Evolutionary conservation across 192 early-diverging fungal genomes (phyloP), one percentile per base, ranked within the genome.

Genomic region (Backusella morwellensis): DNA sequence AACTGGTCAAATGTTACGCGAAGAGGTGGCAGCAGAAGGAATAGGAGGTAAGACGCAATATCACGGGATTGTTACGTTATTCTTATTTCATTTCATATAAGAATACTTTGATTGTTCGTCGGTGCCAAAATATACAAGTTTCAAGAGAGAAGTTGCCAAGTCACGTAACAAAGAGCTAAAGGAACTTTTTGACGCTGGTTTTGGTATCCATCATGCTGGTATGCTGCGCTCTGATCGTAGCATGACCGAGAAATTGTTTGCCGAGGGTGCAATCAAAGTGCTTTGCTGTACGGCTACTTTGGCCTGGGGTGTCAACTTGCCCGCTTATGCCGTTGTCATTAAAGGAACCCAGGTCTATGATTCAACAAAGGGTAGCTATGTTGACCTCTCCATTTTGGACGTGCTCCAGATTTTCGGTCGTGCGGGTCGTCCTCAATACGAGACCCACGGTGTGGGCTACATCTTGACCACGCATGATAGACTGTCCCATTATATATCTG

Each of bases 361-460:
- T 72, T 86, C 97, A 26, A 90, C 97, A 68, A 98, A 96, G 83
- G 97, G 98, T 75, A 87, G 89, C 14, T 99, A 96, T 84, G 91
- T 95, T 3, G 98, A 99, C 77, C 86, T 99, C 34, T 97, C 97
- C 0, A 95, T 98, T 78, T 84, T 99, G 67, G 98, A 99, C 82
- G 98, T 99, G n/a, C 86, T 99, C 76, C 98, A 99, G 86, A 99
- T 99, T 74, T 99, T 99, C 82, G 98, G 97, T 76, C 93, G 98
- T 81, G 98, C 98, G 38, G 98, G 98, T 77, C 91, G 95, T 68
- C 95, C 95, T 44, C 92, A 94, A 83, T 97, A 95, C 80, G 98
- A 99, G 83, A 88, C 91, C 17, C 90, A 93, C 63, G 96, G 98
- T 77, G 93, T 96, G 19, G 97, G 95, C n/a, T 96, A 92, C 76